These are phyloP conservation scores for Cucurbita ficifolia DNA, from an alignment of 306 rosid species.

Conservation along the genomic window DNA sequence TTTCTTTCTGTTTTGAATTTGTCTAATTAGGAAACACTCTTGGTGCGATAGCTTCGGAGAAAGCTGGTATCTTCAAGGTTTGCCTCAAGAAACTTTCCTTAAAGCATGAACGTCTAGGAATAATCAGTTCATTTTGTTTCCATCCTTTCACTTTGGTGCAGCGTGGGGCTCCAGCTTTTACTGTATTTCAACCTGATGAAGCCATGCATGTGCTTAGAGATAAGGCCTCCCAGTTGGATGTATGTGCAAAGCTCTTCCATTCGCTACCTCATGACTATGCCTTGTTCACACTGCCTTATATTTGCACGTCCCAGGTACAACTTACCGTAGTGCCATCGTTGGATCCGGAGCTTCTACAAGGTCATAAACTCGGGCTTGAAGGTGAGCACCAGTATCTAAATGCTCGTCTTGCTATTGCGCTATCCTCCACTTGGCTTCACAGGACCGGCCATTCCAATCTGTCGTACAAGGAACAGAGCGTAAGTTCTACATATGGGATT, in stretches of 20 bases:
- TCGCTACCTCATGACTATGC: neutral
- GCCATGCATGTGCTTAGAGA: conserved; percentile 72
- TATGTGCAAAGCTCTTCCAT: conserved; percentile 25
- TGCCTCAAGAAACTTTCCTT: conserved; percentile 7
- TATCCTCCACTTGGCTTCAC: conserved; percentile 81
- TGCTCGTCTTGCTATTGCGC: conserved; percentile 85
- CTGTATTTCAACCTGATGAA: conserved; percentile 83
- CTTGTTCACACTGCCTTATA: neutral
- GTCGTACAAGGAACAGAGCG: conserved; percentile 28
- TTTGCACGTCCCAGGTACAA: conserved; percentile 38
- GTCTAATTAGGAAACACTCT: conserved; percentile 55
- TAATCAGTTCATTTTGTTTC: neutral
- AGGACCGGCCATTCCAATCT: conserved; percentile 46
- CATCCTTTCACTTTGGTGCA: conserved; percentile 19
- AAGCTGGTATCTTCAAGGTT: conserved; percentile 97
- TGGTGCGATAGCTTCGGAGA: conserved; percentile 88
- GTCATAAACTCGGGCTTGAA: conserved; percentile 73
- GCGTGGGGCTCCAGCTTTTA: conserved; percentile 62
- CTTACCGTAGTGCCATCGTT: conserved; percentile 52
- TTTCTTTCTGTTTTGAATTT: conserved; percentile 13
- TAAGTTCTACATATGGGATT: conserved; percentile 29
- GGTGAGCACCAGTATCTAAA: conserved; percentile 89
- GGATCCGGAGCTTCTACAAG: conserved; percentile 52
- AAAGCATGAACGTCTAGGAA: neutral
- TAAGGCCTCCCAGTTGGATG: conserved; percentile 61